Evolutionary conservation across 805 yeast genomes (phyloP).

Genomic region (Phaffomyces thermotolerans): DNA sequence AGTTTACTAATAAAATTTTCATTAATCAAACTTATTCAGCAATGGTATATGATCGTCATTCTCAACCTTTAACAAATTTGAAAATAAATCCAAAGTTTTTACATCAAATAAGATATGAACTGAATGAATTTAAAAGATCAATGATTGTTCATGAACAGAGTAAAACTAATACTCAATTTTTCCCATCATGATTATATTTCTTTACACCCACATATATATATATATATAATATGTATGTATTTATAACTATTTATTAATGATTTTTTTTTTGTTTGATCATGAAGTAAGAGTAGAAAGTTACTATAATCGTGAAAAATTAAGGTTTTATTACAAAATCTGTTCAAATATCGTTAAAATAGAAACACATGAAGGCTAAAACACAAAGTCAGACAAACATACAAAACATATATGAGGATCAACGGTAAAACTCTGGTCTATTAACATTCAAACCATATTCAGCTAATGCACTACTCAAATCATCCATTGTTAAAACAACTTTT

Average conservation of each 20-base stretch:
- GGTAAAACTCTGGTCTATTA: slow-evolving; percentile 87
- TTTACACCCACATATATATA: not conserved
- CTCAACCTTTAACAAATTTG: slow-evolving; percentile 34
- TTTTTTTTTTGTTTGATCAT: not conserved
- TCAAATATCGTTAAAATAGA: not conserved
- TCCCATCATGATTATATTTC: slow-evolving; percentile 28
- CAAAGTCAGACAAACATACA: not conserved
- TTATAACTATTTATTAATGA: not conserved
- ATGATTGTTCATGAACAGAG: slow-evolving; percentile 66
- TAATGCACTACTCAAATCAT: slow-evolving; percentile 86
- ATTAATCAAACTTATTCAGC: slow-evolving; percentile 49
- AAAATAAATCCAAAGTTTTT: slow-evolving; percentile 43
- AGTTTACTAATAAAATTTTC: slow-evolving; percentile 40
- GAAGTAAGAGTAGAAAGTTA: no score
- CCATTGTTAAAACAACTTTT: slow-evolving; percentile 85
- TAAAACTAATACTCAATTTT: slow-evolving; percentile 57
- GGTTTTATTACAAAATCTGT: no score
- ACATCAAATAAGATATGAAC: slow-evolving; percentile 52
- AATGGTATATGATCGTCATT: slow-evolving; percentile 46
- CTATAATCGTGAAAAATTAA: no score
- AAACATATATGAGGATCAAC: slow-evolving; percentile 33
- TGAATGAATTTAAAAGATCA: slow-evolving; percentile 58
- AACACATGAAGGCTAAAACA: not conserved
- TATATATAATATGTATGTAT: no score
- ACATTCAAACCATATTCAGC: slow-evolving; percentile 90